Evolutionary conservation across 1,284 basidiomycete genomes (phyloP).

Genomic region (Naganishia albida): DNA sequence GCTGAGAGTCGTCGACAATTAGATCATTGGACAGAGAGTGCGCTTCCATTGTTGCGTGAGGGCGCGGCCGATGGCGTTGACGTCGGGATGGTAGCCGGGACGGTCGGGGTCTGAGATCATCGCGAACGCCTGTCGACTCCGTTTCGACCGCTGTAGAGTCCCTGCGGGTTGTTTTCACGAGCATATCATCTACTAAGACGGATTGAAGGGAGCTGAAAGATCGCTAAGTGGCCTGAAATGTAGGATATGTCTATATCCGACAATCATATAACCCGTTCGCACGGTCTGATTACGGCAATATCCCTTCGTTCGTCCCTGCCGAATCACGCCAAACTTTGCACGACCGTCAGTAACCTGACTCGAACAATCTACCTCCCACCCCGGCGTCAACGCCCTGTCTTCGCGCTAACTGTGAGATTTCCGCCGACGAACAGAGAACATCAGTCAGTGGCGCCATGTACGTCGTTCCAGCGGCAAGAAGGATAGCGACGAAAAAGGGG

Average conservation of each 20-base stretch:
- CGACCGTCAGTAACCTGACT: background rate
- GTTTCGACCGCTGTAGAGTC: background rate
- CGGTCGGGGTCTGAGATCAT: background rate
- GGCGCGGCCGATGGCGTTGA: background rate
- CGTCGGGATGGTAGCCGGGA: background rate
- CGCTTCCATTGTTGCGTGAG: background rate
- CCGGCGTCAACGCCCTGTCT: background rate
- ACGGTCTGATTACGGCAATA: background rate
- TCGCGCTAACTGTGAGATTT: background rate
- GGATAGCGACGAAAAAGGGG: background rate
- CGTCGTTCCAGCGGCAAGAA: background rate
- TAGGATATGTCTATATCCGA: no score
- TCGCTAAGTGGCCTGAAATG: no score
- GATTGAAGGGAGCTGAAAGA: no score
- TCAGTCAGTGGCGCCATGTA: background rate
- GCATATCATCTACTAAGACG: background rate
- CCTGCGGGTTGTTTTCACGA: background rate
- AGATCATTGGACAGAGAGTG: background rate
- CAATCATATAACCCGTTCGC: background rate
- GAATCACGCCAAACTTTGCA: background rate
- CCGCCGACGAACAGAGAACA: background rate
- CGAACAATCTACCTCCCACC: background rate
- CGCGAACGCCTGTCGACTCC: background rate
- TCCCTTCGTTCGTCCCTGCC: background rate
- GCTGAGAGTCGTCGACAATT: background rate